Evolutionary conservation across 768 basidiomycete genomes (phyloP).

Genomic region (Hericium rajendrae): DNA sequence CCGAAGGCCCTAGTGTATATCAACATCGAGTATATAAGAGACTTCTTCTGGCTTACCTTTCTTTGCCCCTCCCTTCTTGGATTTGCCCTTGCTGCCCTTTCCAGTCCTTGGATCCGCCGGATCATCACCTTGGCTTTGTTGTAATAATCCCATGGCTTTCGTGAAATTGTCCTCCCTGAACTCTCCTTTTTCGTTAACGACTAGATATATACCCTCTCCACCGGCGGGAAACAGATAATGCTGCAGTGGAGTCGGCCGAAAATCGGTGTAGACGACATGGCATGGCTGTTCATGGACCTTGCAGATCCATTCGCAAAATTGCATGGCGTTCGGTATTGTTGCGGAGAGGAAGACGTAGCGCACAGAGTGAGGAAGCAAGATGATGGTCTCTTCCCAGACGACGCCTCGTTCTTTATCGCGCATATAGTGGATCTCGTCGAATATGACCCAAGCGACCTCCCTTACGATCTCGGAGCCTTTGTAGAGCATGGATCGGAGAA

Average conservation of each 20-base stretch:
- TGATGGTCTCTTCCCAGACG: constrained; percentile 99
- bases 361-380: constrained; percentile 90
- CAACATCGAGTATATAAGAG: not conserved
- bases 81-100: constrained; percentile 85
- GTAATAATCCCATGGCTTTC: constrained; percentile 93
- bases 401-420: constrained; percentile 98
- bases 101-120: constrained; percentile 82
- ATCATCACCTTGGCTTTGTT: constrained; percentile 79
- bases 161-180: constrained; percentile 96
- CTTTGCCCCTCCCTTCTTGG: constrained; percentile 85
- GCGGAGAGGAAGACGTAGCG: constrained; percentile 98
- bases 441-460: constrained; percentile 99
- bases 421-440: constrained; percentile 99
- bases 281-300: constrained; percentile 96
- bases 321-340: constrained; percentile 98
- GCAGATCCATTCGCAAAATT: constrained; percentile 99
- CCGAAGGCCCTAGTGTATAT: constrained; percentile 58
- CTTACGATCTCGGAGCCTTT: constrained; percentile 98
- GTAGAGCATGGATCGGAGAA: constrained; percentile 97
- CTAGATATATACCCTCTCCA: constrained; percentile 93
- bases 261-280: constrained; percentile 98
- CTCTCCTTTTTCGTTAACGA: constrained; percentile 97
- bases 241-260: constrained; percentile 94
- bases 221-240: constrained; percentile 97
- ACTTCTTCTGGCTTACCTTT: constrained; percentile 51